These are phyloP conservation scores for Pseudogymnoascus sp. DNA, from an alignment of 2,329 filamentous ascomycete species.

Conservation along the genomic window DNA sequence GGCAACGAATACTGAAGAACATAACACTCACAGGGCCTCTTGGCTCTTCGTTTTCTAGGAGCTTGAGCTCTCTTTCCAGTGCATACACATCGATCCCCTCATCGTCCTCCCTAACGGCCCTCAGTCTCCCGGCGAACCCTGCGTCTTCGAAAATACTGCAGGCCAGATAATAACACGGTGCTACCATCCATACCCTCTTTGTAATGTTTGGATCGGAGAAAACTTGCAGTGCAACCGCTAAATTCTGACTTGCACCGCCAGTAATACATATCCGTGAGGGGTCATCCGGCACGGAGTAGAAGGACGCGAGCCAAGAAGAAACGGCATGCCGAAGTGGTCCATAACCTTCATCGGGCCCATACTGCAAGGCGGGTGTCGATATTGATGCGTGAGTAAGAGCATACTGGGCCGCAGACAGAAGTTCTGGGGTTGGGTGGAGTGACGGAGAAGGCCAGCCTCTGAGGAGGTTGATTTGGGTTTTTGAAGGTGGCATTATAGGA, in stretches of 20 bases:
- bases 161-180: constrained; percentile 58
- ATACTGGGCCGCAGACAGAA: constrained; percentile 43
- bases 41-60: constrained; percentile 13
- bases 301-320: constrained; percentile 51
- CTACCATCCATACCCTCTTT: constrained; percentile 55
- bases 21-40: constrained; percentile 12
- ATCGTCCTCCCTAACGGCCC: constrained; percentile 55
- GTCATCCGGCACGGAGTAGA: constrained; percentile 40
- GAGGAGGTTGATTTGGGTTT: constrained; percentile 25
- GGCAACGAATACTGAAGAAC: not conserved
- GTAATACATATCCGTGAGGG: constrained; percentile 52
- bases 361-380: constrained; percentile 46
- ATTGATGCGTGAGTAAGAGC: constrained; percentile 43
- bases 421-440: constrained; percentile 48
- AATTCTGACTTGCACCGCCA: constrained; percentile 58
- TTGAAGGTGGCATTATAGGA: not conserved
- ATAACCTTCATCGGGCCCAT: constrained; percentile 56
- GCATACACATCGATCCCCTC: constrained; percentile 53
- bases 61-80: constrained; percentile 40
- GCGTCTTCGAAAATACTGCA: constrained; percentile 59
- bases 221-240: constrained; percentile 54
- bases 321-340: constrained; percentile 44
- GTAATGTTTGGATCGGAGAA: constrained; percentile 60
- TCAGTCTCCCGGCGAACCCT: constrained; percentile 49
- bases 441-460: constrained; percentile 26